A percentile compares a stretch with the other conserved stretches of the same genome.
phyloP scores from a whole-genome alignment of 148 eudicot species.

The Camellia granthamiana region DNA sequence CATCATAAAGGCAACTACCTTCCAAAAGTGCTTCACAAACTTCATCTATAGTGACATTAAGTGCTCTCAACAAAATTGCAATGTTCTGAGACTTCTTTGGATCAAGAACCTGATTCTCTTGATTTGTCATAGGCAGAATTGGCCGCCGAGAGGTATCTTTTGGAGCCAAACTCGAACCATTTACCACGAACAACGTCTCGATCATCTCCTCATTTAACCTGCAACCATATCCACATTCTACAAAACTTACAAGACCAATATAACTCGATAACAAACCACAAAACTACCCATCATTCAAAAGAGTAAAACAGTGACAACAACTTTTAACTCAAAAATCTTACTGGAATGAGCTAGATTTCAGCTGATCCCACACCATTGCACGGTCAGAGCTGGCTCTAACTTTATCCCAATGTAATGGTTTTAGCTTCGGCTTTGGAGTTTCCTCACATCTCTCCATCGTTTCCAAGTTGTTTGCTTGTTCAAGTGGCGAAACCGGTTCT shows the following conservation, averaged over 20 bases:
- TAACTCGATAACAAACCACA: no score
- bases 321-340: slow-evolving; percentile 28
- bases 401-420: slow-evolving; percentile 91
- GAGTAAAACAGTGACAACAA: not conserved
- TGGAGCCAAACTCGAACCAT: slow-evolving; percentile 29
- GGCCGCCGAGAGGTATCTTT: slow-evolving; percentile 39
- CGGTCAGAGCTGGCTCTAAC: slow-evolving; percentile 76
- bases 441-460: slow-evolving; percentile 43
- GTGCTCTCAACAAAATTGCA: slow-evolving; percentile 66
- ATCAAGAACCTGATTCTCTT: slow-evolving; percentile 57
- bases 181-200: slow-evolving; percentile 72
- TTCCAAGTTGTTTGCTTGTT: slow-evolving; percentile 18
- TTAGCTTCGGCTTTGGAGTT: slow-evolving; percentile 59
- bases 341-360: slow-evolving; percentile 80
- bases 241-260: not conserved
- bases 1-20: slow-evolving; percentile 31
- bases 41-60: slow-evolving; percentile 64
- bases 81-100: slow-evolving; percentile 73
- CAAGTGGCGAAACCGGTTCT: slow-evolving; percentile 12
- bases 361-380: slow-evolving; percentile 87
- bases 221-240: slow-evolving; percentile 20
- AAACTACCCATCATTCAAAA: not conserved
- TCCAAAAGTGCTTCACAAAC: slow-evolving; percentile 69
- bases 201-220: slow-evolving; percentile 94
- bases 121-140: slow-evolving; percentile 26